These are phyloP conservation scores for Mycocalia duriaeana DNA, from an alignment of 1,284 basidiomycete species.

Conservation along the genomic window DNA sequence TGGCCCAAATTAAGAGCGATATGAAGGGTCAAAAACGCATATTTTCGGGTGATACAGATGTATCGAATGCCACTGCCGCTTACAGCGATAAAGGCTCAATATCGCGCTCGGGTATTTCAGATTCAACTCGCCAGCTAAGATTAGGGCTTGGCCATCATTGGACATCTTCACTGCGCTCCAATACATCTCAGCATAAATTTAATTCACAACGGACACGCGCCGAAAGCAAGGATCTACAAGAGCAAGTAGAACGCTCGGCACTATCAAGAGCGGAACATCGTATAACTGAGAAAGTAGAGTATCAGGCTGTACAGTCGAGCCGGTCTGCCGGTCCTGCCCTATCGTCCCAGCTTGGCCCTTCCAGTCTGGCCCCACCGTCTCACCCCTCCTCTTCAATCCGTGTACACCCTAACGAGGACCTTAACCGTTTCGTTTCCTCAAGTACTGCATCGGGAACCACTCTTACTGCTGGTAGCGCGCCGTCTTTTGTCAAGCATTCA, in stretches of 20 bases:
- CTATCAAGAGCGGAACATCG: constrained; percentile 3
- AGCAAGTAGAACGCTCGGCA: constrained; percentile 13
- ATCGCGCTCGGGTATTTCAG: constrained; percentile 11
- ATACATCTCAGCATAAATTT: no score
- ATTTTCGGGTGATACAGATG: constrained; percentile 60
- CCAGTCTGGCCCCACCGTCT: constrained; percentile 29
- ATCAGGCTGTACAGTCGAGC: background rate
- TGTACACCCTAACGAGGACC: constrained; percentile 56
- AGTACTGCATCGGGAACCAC: constrained; percentile 77
- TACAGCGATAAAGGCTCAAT: constrained; percentile 10
- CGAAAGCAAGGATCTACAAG: constrained; percentile 19
- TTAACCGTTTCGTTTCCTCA: constrained; percentile 83
- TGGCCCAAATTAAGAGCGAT: constrained; percentile 79
- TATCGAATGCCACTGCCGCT: background rate
- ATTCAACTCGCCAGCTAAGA: constrained; percentile 18
- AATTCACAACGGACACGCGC: constrained; percentile 15
- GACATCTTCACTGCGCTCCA: constrained; percentile 25
- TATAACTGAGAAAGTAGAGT: no score
- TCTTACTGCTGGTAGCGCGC: constrained; percentile 62
- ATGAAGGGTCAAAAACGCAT: constrained; percentile 66
- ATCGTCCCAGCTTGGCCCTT: background rate
- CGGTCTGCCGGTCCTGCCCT: background rate
- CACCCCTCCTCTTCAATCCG: constrained; percentile 50
- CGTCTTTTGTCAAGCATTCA: constrained; percentile 79
- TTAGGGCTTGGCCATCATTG: no score